A percentile compares a stretch with the other conserved stretches of the same genome.
Evolutionary conservation across 2,329 filamentous ascomycete genomes (phyloP).

Genomic region (Fusarium anthophilum): DNA sequence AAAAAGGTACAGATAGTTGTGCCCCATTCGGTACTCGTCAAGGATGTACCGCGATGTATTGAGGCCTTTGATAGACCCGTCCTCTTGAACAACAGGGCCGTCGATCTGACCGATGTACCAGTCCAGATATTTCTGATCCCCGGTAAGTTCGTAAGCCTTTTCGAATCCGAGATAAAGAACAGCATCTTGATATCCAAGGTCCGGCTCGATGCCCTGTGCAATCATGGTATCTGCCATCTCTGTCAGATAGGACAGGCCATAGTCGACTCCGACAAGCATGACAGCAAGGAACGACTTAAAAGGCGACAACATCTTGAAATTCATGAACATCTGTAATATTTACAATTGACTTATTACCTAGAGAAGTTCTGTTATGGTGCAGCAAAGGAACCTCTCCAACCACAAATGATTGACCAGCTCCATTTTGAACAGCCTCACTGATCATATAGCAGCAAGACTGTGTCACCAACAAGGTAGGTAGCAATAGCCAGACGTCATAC

Average conservation of each 20-base stretch:
- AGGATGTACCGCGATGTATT: conserved; percentile 57
- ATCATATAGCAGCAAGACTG: background rate
- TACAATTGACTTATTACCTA: accelerated
- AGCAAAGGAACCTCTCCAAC: too few species aligned
- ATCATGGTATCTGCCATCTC: conserved; percentile 59
- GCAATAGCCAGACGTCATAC: background rate
- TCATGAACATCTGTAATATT: accelerated
- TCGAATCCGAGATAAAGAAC: conserved; percentile 59
- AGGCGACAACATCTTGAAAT: accelerated
- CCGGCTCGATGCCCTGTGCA: conserved; percentile 47
- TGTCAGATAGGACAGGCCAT: background rate
- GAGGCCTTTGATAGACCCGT: conserved; percentile 59
- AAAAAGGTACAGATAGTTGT: conserved; percentile 59
- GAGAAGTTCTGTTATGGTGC: accelerated
- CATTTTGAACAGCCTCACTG: accelerated
- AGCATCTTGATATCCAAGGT: conserved; percentile 56
- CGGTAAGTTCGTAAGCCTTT: conserved; percentile 53
- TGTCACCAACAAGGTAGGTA: background rate
- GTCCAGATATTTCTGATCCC: conserved; percentile 53
- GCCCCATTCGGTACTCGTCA: conserved; percentile 61
- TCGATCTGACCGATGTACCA: conserved; percentile 57
- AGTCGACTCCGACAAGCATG: background rate
- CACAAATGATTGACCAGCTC: accelerated
- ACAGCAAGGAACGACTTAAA: accelerated
- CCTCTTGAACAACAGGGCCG: conserved; percentile 52